Conservation (phyloP, 1,284 basidiomycete species). For the Leccinum solheimii region DNA sequence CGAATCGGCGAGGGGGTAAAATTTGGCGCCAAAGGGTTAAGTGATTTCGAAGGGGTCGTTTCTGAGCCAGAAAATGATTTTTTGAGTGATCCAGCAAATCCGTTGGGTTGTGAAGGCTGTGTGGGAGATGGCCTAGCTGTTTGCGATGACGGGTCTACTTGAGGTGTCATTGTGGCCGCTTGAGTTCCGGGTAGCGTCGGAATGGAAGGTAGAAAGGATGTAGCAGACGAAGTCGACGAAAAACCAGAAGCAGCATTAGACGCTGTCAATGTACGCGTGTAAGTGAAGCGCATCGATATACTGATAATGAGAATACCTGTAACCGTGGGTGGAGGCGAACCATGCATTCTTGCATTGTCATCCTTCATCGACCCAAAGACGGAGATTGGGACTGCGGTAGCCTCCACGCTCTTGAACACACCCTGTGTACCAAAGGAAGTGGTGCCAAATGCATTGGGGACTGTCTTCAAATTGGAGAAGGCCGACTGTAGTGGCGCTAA, state of each 20-base stretch:
- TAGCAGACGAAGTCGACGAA: slow-evolving; percentile 25
- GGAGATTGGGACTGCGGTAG: slow-evolving; percentile 5
- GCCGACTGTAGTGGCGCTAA: slow-evolving; percentile 33
- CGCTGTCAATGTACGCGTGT: neutral
- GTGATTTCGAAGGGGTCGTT: slow-evolving; percentile 9
- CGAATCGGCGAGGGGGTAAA: slow-evolving; percentile 26
- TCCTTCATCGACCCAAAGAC: slow-evolving; percentile 25
- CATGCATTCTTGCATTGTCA: slow-evolving; percentile 15
- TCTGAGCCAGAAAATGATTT: slow-evolving; percentile 11
- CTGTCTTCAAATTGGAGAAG: slow-evolving; percentile 42
- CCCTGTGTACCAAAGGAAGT: slow-evolving; percentile 22
- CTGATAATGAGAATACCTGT: slow-evolving; percentile 18
- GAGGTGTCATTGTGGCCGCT: neutral
- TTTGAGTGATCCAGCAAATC: neutral
- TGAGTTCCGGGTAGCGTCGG: neutral
- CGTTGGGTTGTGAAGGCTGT: slow-evolving; percentile 7
- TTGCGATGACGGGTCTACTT: slow-evolving; percentile 3
- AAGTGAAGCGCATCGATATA: neutral
- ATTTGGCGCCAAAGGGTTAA: slow-evolving; percentile 30
- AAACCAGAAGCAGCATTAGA: slow-evolving; percentile 5
- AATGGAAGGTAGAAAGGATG: slow-evolving; percentile 8
- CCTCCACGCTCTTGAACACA: slow-evolving; percentile 2
- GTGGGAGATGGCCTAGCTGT: neutral
- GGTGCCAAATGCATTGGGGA: slow-evolving; percentile 37
- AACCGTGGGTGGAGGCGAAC: slow-evolving; percentile 1